Evolutionary conservation across 257 asterid genomes (phyloP), one percentile per base, ranked within the genome.

Genomic region (Plantago major): DNA sequence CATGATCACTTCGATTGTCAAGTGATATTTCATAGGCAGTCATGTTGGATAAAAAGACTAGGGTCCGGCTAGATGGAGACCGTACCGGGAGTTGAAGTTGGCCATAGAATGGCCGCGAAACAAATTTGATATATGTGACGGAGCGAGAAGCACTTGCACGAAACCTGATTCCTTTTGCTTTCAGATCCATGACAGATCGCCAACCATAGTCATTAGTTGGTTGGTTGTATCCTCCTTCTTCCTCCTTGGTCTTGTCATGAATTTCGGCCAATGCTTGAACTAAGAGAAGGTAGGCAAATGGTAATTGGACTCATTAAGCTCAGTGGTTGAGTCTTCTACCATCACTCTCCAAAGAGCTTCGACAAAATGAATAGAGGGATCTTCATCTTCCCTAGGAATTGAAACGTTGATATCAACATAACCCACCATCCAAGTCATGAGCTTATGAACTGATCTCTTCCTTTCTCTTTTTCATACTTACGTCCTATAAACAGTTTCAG

Each of bases 371-470:
- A 46, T 14, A 16, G 51, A 5, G 11, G 51, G 37, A 17, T 51
- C 57, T 51, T 51, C 33, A 22, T 51, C 57, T 51, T 51, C 57
- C 22, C 57, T 13, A 4, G 57, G 57, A 19, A 51, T 51, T 4
- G 37, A 30, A 3, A 30, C 37, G 5, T 5, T 30, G 37, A n/a
- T n/a, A n/a, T n/a, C n/a, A n/a, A n/a, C n/a, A n/a, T n/a, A n/a
- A n/a, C n/a, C n/a, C n/a, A n/a, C n/a, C n/a, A n/a, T 22, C 26
- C 26, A 22, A 16, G 2, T 26, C 18, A 7, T 10, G 11, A 37
- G 18, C 22, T 13, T 22, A 0, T 0, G 3, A 51, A 8, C 13
- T 17, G 18, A 17, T 52, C 37, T 52, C 18, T 8, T 37, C 58
- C 37, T 17, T 52, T 37, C 33, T 19, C 12, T 50, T 18, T 26